These are phyloP conservation scores for Axilococcus clingmanii DNA, from an alignment of 139 green algal species.

Conservation along the genomic window DNA sequence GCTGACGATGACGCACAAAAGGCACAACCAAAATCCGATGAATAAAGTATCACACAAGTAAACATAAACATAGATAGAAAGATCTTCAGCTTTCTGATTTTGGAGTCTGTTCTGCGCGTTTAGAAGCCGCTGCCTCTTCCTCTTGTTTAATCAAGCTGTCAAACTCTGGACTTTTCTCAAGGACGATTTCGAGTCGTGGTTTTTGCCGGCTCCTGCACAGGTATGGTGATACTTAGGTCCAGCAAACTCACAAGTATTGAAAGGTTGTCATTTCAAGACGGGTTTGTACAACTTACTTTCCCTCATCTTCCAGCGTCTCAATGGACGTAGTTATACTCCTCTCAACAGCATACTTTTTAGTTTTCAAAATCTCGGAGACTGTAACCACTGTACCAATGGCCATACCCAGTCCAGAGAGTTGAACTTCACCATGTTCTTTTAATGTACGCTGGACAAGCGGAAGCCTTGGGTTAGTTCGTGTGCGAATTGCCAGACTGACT, in stretches of 20 bases:
- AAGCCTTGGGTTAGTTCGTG: too few relatives aligned
- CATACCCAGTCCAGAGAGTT: constrained; percentile 73
- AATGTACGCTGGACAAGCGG: constrained; percentile 46
- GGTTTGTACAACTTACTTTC: constrained; percentile 9
- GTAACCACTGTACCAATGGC: constrained; percentile 74
- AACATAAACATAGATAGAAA: constrained; percentile 1
- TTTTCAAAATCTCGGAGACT: constrained; percentile 82
- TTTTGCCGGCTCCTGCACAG: constrained; percentile 38
- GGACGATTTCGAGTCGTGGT: constrained; percentile 67
- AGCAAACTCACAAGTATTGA: not conserved
- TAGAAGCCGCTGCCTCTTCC: constrained; percentile 8
- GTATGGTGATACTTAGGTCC: not conserved
- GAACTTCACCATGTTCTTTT: constrained; percentile 64
- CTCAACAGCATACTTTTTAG: constrained; percentile 54
- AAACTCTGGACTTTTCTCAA: constrained; percentile 62
- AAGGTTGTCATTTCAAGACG: not conserved
- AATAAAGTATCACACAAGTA: not conserved
- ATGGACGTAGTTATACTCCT: constrained; percentile 32
- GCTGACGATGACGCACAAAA: not conserved
- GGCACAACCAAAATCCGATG: not conserved
- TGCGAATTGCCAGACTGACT: too few relatives aligned
- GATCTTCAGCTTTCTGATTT: not conserved
- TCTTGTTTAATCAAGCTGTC: constrained; percentile 42
- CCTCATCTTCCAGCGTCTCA: constrained; percentile 16
- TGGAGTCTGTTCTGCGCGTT: not conserved